Evolutionary conservation across 2,329 filamentous ascomycete species (phyloP).

Genomic region (Neobulgaria alba): DNA sequence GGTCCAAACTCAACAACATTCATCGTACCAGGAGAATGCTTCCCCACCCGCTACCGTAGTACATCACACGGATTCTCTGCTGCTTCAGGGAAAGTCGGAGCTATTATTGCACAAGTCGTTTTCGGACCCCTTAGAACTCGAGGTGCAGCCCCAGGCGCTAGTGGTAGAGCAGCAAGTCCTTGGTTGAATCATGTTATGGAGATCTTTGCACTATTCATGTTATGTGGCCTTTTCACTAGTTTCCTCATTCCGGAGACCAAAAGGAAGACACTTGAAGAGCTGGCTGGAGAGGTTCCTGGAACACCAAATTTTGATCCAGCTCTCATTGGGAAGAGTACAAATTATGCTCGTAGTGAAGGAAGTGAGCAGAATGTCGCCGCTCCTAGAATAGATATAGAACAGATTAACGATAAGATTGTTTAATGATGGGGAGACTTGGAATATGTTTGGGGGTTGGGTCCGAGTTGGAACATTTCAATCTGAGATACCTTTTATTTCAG

Average conservation of each 20-base stretch:
- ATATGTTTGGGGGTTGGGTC: too few relatives aligned
- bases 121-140: constrained; percentile 43
- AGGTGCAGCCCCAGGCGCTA: constrained; percentile 24
- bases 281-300: constrained; percentile 59
- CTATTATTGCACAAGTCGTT: constrained; percentile 37
- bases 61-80: constrained; percentile 31
- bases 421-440: too few relatives aligned
- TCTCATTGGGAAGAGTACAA: too few relatives aligned
- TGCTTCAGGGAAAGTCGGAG: constrained; percentile 30
- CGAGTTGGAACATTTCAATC: too few relatives aligned
- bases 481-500: too few relatives aligned
- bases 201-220: constrained; percentile 75
- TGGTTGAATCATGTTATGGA: constrained; percentile 69
- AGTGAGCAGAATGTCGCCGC: too few relatives aligned
- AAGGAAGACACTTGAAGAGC: constrained; percentile 61
- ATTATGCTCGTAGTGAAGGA: too few relatives aligned
- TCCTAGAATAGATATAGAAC: too few relatives aligned
- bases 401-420: too few relatives aligned
- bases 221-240: constrained; percentile 58
- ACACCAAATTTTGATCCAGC: constrained; percentile 13
- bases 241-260: constrained; percentile 72
- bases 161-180: constrained; percentile 27
- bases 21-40: constrained; percentile 31
- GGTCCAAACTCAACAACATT: constrained; percentile 34
- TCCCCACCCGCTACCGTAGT: constrained; percentile 31